Evolutionary conservation across 495 filamentous ascomycete species (phyloP).

Genomic region (Immersiella caudata): DNA sequence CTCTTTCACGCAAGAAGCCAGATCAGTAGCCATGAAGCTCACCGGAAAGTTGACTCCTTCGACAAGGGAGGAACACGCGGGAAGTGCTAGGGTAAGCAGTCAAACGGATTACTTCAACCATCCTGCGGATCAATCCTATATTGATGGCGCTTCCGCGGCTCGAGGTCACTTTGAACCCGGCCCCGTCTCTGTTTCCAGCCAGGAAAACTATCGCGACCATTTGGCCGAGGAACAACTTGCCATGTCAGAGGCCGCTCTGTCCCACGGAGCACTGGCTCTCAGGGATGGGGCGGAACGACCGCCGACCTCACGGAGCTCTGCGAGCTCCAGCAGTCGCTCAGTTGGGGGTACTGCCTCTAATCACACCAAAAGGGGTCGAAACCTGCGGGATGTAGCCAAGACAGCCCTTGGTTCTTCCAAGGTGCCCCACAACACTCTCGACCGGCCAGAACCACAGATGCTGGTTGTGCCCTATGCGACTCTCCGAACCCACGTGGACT

Average conservation of each 20-base stretch:
- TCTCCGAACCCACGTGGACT: not conserved
- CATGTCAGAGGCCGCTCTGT: not conserved
- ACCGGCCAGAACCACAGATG: not conserved
- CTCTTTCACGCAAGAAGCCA: conserved; percentile 36
- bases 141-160: not conserved
- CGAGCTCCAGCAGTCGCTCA: conserved; percentile 24
- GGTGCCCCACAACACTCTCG: conserved; percentile 3
- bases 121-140: conserved; percentile 24
- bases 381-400: conserved; percentile 32
- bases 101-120: conserved; percentile 34
- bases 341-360: conserved; percentile 22
- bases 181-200: not conserved
- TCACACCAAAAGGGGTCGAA: conserved; percentile 30
- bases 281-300: conserved; percentile 18
- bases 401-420: conserved; percentile 30
- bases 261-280: not conserved
- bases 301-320: conserved; percentile 25
- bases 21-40: conserved; percentile 35
- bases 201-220: not conserved
- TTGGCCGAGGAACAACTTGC: not conserved
- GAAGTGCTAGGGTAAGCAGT: conserved; percentile 7
- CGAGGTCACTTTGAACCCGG: not conserved
- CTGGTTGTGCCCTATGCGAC: not conserved
- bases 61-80: conserved; percentile 14
- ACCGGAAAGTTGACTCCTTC: conserved; percentile 24